These are phyloP conservation scores for Sarocladiaceae sp. DNA, from an alignment of 2,329 filamentous ascomycete species.

Conservation along the genomic window DNA sequence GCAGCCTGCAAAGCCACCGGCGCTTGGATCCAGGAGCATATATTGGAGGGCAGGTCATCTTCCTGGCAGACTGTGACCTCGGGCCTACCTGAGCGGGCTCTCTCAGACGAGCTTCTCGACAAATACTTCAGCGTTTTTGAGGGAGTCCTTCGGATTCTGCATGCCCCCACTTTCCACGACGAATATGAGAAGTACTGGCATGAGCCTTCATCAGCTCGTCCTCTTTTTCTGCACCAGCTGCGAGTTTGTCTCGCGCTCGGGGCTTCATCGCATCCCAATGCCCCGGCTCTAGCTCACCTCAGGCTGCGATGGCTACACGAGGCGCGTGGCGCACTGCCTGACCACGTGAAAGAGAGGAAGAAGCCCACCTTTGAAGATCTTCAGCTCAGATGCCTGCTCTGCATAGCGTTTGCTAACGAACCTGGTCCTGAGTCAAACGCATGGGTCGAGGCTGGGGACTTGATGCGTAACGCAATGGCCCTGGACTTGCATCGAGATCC, in stretches of 20 bases:
- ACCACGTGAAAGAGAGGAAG: slow-evolving; percentile 15
- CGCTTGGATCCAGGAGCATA: too few species aligned
- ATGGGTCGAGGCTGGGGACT: slow-evolving; percentile 23
- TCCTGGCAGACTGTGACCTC: too few species aligned
- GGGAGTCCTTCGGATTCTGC: slow-evolving; percentile 32
- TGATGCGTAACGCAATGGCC: slow-evolving; percentile 24
- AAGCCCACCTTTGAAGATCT: slow-evolving; percentile 22
- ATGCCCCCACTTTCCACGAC: slow-evolving; percentile 32
- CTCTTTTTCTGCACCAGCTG: slow-evolving; percentile 14
- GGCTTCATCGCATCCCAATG: slow-evolving; percentile 15
- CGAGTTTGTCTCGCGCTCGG: slow-evolving; percentile 18
- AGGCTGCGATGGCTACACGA: slow-evolving; percentile 17
- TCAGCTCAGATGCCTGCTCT: slow-evolving; percentile 23
- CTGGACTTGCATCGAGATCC: slow-evolving; percentile 29
- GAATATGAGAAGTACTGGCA: slow-evolving; percentile 22
- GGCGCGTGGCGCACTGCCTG: slow-evolving; percentile 17
- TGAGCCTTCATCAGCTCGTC: slow-evolving; percentile 15
- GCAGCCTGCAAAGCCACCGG: background rate
- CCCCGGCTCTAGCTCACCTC: slow-evolving; percentile 12
- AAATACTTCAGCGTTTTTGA: slow-evolving; percentile 36
- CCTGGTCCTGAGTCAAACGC: slow-evolving; percentile 17
- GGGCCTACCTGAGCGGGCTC: background rate
- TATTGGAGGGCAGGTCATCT: too few species aligned
- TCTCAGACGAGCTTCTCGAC: slow-evolving; percentile 26
- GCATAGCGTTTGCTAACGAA: slow-evolving; percentile 17